Evolutionary conservation across 805 yeast genomes (phyloP).

Genomic region (Myxozyma nipponensis): DNA sequence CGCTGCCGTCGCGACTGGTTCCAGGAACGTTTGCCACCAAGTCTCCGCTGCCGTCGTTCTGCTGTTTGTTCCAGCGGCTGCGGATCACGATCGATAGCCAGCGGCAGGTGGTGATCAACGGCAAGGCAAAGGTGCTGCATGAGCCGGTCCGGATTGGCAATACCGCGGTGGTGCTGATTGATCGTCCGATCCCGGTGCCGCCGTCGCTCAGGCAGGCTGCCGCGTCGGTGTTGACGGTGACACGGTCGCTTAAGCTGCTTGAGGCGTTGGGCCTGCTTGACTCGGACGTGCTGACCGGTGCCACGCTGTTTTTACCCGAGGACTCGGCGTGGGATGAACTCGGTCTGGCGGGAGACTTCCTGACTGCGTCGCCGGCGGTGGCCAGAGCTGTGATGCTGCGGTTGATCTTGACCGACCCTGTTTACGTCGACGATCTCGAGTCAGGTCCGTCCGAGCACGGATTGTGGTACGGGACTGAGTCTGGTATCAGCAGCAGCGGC

Average conservation of each 20-base stretch:
- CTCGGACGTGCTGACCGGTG: constrained; percentile 3
- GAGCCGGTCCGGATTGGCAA: constrained; percentile 19
- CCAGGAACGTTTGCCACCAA: neutral
- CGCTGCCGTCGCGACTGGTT: constrained; percentile 3
- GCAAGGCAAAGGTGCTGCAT: constrained; percentile 7
- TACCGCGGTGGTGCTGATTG: constrained; percentile 19
- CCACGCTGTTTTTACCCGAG: constrained; percentile 17
- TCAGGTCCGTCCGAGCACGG: neutral
- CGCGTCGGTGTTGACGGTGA: constrained; percentile 8
- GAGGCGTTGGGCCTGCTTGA: constrained; percentile 11
- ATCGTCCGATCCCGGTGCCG: constrained; percentile 19
- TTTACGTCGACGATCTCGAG: constrained; percentile 2
- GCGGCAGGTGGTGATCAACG: constrained; percentile 4
- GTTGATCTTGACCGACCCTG: constrained; percentile 16
- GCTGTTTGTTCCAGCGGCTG: constrained; percentile 8
- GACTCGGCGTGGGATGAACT: constrained; percentile 20
- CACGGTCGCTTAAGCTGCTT: neutral
- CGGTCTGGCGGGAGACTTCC: constrained; percentile 12
- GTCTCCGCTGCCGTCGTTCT: constrained; percentile 4
- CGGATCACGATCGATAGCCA: neutral
- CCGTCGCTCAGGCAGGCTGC: constrained; percentile 15
- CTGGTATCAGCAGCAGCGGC: neutral
- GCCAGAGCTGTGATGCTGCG: constrained; percentile 10
- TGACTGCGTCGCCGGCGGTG: constrained; percentile 4
- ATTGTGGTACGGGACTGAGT: neutral